Evolutionary conservation across 2,329 filamentous ascomycete species (phyloP).

Genomic region (Akanthomyces lecanii): DNA sequence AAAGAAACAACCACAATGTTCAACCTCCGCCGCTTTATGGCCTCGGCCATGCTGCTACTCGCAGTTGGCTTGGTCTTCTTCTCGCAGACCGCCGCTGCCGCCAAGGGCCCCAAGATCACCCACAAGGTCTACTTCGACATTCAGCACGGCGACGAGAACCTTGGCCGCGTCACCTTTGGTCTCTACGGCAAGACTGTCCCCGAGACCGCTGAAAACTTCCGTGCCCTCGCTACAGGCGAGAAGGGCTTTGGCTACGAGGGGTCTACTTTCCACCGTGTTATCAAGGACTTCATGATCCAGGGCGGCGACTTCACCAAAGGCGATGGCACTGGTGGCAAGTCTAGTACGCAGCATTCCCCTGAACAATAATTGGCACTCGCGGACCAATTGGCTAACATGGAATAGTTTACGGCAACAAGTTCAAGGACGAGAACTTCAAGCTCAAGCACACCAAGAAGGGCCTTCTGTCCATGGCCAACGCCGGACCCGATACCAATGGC

Average conservation of each 20-base stretch:
- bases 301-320: slow-evolving; percentile 83
- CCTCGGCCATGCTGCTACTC: slow-evolving; percentile 71
- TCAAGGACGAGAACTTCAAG: slow-evolving; percentile 92
- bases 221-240: slow-evolving; percentile 77
- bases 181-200: slow-evolving; percentile 86
- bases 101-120: slow-evolving; percentile 91
- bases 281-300: slow-evolving; percentile 90
- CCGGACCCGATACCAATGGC: slow-evolving; percentile 80
- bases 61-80: slow-evolving; percentile 72
- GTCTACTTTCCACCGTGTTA: slow-evolving; percentile 83
- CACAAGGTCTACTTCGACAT: slow-evolving; percentile 92
- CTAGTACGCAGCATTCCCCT: slow-evolving; percentile 51
- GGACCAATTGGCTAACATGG: slow-evolving; percentile 21
- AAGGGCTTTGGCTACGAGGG: slow-evolving; percentile 81
- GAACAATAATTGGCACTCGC: background rate
- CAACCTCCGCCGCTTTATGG: slow-evolving; percentile 64
- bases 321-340: slow-evolving; percentile 81
- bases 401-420: slow-evolving; percentile 77
- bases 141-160: slow-evolving; percentile 65
- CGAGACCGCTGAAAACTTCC: slow-evolving; percentile 70
- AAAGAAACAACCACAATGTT: slow-evolving; percentile 56
- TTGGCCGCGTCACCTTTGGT: slow-evolving; percentile 75
- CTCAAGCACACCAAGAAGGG: slow-evolving; percentile 86
- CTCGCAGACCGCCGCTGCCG: slow-evolving; percentile 66
- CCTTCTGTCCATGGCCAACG: slow-evolving; percentile 80